phyloP scores from a whole-genome alignment of 208 protist species.

The Leishmania gerbilli region DNA sequence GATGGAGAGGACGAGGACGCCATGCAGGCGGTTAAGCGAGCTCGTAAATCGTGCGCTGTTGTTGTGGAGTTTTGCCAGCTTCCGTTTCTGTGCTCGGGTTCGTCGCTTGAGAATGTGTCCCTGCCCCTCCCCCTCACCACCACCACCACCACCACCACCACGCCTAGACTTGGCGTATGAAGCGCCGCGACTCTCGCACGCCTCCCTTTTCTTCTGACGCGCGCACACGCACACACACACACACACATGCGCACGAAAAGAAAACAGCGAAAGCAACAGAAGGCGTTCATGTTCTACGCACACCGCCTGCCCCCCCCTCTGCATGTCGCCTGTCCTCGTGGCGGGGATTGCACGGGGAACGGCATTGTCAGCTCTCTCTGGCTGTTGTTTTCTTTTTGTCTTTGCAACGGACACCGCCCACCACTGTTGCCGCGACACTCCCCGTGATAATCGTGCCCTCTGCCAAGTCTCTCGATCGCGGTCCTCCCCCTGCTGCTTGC shows the following conservation, averaged over 20 bases:
- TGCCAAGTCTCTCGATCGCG: neutral
- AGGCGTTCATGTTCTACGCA: too few relatives aligned
- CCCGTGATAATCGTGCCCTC: neutral
- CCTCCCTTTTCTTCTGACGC: neutral
- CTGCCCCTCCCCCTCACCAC: neutral
- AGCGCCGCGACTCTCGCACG: neutral
- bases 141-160: neutral
- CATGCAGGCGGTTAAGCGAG: conserved; percentile 14
- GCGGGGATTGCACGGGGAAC: neutral
- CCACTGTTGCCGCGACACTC: neutral
- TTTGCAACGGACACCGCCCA: neutral
- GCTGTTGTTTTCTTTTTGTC: neutral
- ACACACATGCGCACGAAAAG: neutral
- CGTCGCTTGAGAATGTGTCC: neutral
- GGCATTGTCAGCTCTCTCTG: neutral
- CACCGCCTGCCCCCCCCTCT: too few relatives aligned
- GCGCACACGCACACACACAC: neutral
- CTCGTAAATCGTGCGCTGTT: conserved; percentile 9
- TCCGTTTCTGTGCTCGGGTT: neutral
- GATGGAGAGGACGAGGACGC: neutral
- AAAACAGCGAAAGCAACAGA: neutral
- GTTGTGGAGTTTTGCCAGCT: conserved; percentile 19
- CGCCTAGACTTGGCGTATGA: neutral
- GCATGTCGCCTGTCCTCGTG: too few relatives aligned
- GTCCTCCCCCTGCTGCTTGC: neutral